phyloP scores from a whole-genome alignment of 371 early-diverging fungal species.

The Syncephalastrum contaminatum region DNA sequence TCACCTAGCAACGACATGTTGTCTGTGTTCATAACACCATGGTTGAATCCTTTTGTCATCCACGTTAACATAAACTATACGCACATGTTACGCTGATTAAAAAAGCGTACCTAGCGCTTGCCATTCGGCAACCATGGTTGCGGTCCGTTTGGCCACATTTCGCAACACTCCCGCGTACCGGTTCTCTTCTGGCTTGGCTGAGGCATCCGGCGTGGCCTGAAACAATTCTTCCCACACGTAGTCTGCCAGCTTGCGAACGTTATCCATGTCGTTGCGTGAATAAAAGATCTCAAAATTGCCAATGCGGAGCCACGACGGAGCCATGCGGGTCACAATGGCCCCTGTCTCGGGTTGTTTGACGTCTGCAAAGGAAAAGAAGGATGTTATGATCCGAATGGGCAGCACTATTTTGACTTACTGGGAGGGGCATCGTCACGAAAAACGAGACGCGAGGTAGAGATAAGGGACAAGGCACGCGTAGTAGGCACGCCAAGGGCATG shows the following conservation, averaged over 20 bases:
- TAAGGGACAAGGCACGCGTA: constrained; percentile 72
- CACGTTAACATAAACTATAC: not conserved
- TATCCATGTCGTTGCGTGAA: constrained; percentile 61
- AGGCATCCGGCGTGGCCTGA: not conserved
- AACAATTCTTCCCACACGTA: constrained; percentile 42
- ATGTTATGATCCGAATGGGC: too few relatives aligned
- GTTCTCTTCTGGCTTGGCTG: constrained; percentile 25
- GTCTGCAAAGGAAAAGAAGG: constrained; percentile 9
- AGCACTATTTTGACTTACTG: too few relatives aligned
- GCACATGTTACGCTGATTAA: not conserved
- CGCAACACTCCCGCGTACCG: constrained; percentile 65
- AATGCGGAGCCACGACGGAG: constrained; percentile 87
- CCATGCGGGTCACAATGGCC: constrained; percentile 77
- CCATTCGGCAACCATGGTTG: constrained; percentile 83
- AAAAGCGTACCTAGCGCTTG: constrained; percentile 63
- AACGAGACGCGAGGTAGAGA: constrained; percentile 64
- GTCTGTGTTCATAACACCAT: constrained; percentile 91
- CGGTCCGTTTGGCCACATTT: constrained; percentile 69
- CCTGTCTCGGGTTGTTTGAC: constrained; percentile 58
- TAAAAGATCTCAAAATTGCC: constrained; percentile 86
- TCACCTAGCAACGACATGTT: constrained; percentile 80
- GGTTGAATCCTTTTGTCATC: constrained; percentile 68
- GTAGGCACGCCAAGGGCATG: constrained; percentile 79
- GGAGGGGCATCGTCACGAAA: constrained; percentile 60
- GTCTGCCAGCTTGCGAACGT: constrained; percentile 68